Conservation (phyloP, 1,284 basidiomycete genomes). For the Apiotrichum gamsii region DNA sequence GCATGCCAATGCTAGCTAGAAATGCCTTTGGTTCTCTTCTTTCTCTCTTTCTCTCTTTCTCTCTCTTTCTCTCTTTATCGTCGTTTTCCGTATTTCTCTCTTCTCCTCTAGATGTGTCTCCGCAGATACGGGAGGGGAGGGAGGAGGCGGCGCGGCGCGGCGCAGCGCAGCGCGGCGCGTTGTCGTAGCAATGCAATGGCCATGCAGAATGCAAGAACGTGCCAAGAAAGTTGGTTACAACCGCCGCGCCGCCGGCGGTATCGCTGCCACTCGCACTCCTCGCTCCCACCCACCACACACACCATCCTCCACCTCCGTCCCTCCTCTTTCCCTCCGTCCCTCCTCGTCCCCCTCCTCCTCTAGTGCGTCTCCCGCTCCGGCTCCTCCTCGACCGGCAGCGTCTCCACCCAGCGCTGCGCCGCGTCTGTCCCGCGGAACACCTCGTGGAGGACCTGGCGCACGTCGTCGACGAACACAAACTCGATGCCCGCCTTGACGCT, state of each 20-base stretch:
- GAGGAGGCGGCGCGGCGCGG: too few species aligned
- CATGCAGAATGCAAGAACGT: too few species aligned
- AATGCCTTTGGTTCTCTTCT: slow-evolving; percentile 1
- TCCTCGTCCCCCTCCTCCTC: neutral
- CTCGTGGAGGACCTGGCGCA: slow-evolving; percentile 76
- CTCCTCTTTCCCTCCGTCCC: neutral
- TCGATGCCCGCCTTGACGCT: slow-evolving; percentile 89
- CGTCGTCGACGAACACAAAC: slow-evolving; percentile 85
- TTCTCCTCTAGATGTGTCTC: too few species aligned
- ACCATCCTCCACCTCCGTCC: neutral
- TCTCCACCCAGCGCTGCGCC: slow-evolving; percentile 63
- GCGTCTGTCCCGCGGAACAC: slow-evolving; percentile 64
- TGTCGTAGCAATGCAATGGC: too few species aligned
- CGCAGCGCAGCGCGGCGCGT: too few species aligned
- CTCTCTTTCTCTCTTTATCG: neutral
- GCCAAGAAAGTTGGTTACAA: too few species aligned
- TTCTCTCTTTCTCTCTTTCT: neutral
- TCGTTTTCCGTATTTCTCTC: too few species aligned
- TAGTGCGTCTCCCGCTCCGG: slow-evolving; percentile 20
- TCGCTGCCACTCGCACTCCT: too few species aligned
- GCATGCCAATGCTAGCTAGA: slow-evolving; percentile 9
- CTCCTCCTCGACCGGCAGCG: slow-evolving; percentile 36
- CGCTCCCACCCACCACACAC: too few species aligned
- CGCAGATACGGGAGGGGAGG: too few species aligned
- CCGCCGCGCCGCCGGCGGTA: too few species aligned